Conservation (phyloP, 2,329 filamentous ascomycete genomes). For the Aspergillus japonicus region DNA sequence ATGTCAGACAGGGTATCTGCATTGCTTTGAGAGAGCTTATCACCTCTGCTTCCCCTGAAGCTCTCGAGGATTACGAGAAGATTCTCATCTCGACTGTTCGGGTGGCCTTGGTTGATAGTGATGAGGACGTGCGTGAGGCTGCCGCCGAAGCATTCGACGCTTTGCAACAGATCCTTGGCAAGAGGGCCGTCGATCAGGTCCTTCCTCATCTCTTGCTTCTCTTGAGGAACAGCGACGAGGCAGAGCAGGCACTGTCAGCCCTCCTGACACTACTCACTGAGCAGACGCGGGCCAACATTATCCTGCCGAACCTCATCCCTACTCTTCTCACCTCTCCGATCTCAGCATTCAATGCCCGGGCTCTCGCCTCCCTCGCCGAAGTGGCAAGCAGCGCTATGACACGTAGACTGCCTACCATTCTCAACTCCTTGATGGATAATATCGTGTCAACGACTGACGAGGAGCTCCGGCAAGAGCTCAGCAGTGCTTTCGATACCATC, state of each 20-base stretch:
- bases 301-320: slow-evolving; percentile 91
- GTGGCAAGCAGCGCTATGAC: slow-evolving; percentile 92
- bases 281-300: slow-evolving; percentile 89
- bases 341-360: slow-evolving; percentile 89
- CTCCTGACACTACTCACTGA: slow-evolving; percentile 93
- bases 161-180: slow-evolving; percentile 88
- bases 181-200: slow-evolving; percentile 91
- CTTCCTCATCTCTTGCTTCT: slow-evolving; percentile 87
- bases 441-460: slow-evolving; percentile 73
- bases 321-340: slow-evolving; percentile 89
- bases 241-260: slow-evolving; percentile 87
- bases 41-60: slow-evolving; percentile 79
- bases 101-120: slow-evolving; percentile 84
- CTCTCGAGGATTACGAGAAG: slow-evolving; percentile 91
- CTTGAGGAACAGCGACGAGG: slow-evolving; percentile 80
- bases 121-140: slow-evolving; percentile 87
- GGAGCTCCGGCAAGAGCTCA: slow-evolving; percentile 70
- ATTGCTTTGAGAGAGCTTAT: slow-evolving; percentile 94
- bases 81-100: slow-evolving; percentile 91
- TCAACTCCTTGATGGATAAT: slow-evolving; percentile 93
- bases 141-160: slow-evolving; percentile 97
- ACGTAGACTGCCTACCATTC: slow-evolving; percentile 79
- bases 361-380: slow-evolving; percentile 85
- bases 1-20: slow-evolving; percentile 95
- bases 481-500: slow-evolving; percentile 81